Base-by-base conservation (phyloP, 352 stramenopile species). In the Pythium utonaiense region DNA sequence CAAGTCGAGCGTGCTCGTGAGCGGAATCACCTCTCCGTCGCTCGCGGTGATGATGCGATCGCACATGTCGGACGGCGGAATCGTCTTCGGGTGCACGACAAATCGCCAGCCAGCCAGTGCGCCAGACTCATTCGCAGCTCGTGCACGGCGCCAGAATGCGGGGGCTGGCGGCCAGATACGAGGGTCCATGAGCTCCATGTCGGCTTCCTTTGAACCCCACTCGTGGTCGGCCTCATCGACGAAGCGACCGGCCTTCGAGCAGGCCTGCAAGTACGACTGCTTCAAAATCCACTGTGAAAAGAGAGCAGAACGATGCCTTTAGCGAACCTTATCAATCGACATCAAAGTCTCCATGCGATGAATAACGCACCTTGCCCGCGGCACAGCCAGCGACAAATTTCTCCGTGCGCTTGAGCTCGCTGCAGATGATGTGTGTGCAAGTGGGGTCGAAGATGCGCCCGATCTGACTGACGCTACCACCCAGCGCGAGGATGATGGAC, bases 371-470 rank as follows among this genome's bases (percentile, higher is more conserved):
- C 80, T 95, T 95, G 41, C 86, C 86, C 56, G 79, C 70, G 6
- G 84, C 83, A 53, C 85, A 94, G 21, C 82, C 86, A 27, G 82
- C 79, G 19, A 95, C 75, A 55, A 95, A 91, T 62, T 95, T 95
- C 60, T 95, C 86, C 4, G 86, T 95, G 3, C 86, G 79, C 70
- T 92, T 92, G 25, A 95, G 74, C 56, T 94, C 83, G 33, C 78
- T 92, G 65, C 82, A 94, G 57, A 95, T 91, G 64, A 95, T 88
- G 65, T 95, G 83, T 3, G 86, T 93, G 64, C 84, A 88, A 21
- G 69, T 69, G 40, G 58, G 72, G 38, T 95, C 84, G 64, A 79
- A 95, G 17, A 77, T 75, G 24, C 86, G 78, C 36, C 76, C 79
- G 31, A 75, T 86, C 24, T 88, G 63, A 58, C 83, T 87, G 16